Percentiles rank a stretch among this genome's conserved stretches.
Evolutionary conservation across 129 eudicot species (phyloP).

Genomic region (Pittosporum tobira): DNA sequence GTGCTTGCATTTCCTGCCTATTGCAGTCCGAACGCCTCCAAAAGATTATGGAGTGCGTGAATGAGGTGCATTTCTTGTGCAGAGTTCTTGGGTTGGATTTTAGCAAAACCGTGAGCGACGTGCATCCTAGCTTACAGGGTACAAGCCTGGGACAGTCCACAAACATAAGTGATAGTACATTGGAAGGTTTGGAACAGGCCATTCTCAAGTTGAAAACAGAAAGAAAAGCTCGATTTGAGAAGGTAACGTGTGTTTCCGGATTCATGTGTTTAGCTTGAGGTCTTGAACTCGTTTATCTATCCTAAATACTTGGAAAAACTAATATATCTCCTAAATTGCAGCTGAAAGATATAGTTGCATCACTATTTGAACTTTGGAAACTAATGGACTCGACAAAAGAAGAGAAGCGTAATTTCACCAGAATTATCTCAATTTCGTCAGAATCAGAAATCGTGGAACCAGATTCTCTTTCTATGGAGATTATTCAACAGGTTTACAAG

Average conservation of each 20-base stretch:
- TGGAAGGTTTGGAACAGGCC: constrained; percentile 68
- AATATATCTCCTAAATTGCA: constrained; percentile 21
- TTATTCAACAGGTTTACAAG: constrained; percentile 54
- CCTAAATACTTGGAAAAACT: not conserved
- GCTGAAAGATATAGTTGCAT: constrained; percentile 60
- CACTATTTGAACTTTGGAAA: constrained; percentile 70
- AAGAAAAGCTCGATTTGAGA: constrained; percentile 67
- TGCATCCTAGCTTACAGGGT: constrained; percentile 78
- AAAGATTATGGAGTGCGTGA: constrained; percentile 64
- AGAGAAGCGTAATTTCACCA: constrained; percentile 47
- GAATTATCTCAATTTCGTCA: constrained; percentile 37
- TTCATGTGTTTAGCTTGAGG: not conserved
- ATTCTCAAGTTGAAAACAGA: constrained; percentile 62
- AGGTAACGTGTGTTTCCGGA: constrained; percentile 30
- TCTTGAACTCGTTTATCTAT: not conserved
- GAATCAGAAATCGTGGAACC: constrained; percentile 59
- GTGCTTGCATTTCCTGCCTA: constrained; percentile 5
- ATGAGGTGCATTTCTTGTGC: constrained; percentile 66
- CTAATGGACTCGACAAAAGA: constrained; percentile 72
- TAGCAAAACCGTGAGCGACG: constrained; percentile 59
- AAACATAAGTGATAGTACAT: constrained; percentile 59
- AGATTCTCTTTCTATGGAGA: constrained; percentile 56
- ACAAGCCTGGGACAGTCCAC: constrained; percentile 56
- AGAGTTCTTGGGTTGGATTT: constrained; percentile 74
- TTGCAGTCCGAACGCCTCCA: constrained; percentile 74